Evolutionary conservation across 371 early-diverging fungal genomes (phyloP).

Genomic region (Homolaphlyctis polyrhiza): DNA sequence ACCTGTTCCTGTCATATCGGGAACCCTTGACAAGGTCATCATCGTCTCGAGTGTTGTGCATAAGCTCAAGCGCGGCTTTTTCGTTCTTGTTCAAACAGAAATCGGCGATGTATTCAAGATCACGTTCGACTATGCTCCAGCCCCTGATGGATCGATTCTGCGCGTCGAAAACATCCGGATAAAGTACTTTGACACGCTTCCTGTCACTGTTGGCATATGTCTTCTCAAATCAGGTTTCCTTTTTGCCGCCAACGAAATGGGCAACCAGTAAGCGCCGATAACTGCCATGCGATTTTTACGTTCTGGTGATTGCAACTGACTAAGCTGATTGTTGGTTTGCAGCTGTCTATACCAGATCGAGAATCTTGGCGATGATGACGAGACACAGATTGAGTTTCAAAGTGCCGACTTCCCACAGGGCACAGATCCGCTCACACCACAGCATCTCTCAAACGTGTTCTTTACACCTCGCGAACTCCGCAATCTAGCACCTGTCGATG

Average conservation of each 20-base stretch:
- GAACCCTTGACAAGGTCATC: slow-evolving; percentile 37
- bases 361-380: slow-evolving; percentile 85
- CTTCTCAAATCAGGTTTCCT: slow-evolving; percentile 91
- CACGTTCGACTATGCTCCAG: slow-evolving; percentile 67
- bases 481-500: slow-evolving; percentile 83
- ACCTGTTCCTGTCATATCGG: background rate
- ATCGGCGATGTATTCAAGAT: slow-evolving; percentile 94
- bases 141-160: slow-evolving; percentile 46
- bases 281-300: background rate
- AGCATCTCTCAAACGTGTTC: slow-evolving; percentile 51
- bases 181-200: slow-evolving; percentile 93
- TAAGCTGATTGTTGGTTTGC: background rate
- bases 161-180: slow-evolving; percentile 48
- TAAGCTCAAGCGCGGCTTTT: slow-evolving; percentile 82
- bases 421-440: slow-evolving; percentile 45
- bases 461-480: slow-evolving; percentile 77
- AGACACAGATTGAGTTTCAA: slow-evolving; percentile 66
- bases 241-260: slow-evolving; percentile 85
- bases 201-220: slow-evolving; percentile 70
- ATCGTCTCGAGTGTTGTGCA: slow-evolving; percentile 83
- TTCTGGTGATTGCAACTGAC: background rate
- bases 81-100: slow-evolving; percentile 88
- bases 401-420: slow-evolving; percentile 57
- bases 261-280: slow-evolving; percentile 78
- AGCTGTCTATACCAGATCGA: slow-evolving; percentile 88